Conservation (phyloP, 1,139 yeast species). For the Candida frijolesensis region DNA sequence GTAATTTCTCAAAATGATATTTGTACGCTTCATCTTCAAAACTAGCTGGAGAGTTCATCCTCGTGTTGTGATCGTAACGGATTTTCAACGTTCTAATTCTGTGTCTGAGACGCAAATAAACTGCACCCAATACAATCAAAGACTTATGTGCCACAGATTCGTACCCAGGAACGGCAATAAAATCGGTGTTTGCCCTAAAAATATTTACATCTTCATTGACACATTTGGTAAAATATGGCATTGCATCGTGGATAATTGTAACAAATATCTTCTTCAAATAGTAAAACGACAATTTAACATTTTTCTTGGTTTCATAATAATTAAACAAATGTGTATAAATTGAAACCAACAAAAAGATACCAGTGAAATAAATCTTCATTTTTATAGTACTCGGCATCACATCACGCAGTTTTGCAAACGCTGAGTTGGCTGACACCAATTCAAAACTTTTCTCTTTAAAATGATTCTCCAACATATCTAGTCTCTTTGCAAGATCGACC, state of each 20-base stretch:
- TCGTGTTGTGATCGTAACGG: constrained; percentile 14
- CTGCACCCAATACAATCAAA: constrained; percentile 25
- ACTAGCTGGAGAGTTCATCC: constrained; percentile 12
- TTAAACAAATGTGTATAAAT: constrained; percentile 38
- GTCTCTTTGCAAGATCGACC: constrained; percentile 19
- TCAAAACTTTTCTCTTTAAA: constrained; percentile 18
- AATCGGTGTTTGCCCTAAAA: constrained; percentile 30
- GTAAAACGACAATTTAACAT: constrained; percentile 27
- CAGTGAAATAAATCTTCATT: constrained; percentile 26
- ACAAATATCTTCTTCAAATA: constrained; percentile 33
- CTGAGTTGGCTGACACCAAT: constrained; percentile 12
- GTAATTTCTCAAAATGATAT: constrained; percentile 17
- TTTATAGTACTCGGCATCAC: constrained; percentile 19
- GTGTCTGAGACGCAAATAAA: constrained; percentile 24
- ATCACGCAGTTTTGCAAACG: constrained; percentile 4
- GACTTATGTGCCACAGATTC: constrained; percentile 36
- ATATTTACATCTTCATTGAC: constrained; percentile 22
- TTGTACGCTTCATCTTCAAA: constrained; percentile 14
- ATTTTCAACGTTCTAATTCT: constrained; percentile 12
- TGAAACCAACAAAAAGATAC: constrained; percentile 24
- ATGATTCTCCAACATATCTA: constrained; percentile 21
- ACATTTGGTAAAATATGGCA: constrained; percentile 35
- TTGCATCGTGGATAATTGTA: constrained; percentile 27
- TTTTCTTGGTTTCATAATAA: constrained; percentile 34
- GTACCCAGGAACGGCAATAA: constrained; percentile 38